Percentiles rank a stretch among this genome's conserved stretches.
Conservation (phyloP, 441 rosid species). For the Euphorbia corollata region DNA sequence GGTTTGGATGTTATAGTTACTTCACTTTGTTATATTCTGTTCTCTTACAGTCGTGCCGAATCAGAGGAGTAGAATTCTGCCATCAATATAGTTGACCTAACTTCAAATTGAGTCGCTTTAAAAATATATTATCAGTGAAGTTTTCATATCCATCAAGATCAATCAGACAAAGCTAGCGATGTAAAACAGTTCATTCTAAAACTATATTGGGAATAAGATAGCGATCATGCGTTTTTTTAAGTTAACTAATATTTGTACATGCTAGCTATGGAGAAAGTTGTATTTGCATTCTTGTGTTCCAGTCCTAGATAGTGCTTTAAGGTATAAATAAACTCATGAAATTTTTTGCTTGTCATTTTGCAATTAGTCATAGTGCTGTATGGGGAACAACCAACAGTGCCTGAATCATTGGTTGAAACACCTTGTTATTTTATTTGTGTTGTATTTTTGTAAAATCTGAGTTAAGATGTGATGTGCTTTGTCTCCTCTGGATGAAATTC, state of each 20-base stretch:
- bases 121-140: background rate
- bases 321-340: background rate
- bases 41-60: background rate
- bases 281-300: background rate
- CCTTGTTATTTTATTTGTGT: background rate
- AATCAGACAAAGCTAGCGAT: background rate
- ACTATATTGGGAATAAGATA: background rate
- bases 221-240: background rate
- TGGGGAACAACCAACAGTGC: background rate
- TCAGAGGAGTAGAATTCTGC: background rate
- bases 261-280: background rate
- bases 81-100: background rate
- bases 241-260: background rate
- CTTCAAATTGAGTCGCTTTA: constrained; percentile 1
- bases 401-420: background rate
- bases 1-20: background rate
- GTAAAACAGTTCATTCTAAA: background rate
- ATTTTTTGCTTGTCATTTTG: background rate
- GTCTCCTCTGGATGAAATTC: background rate
- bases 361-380: background rate
- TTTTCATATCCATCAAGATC: background rate
- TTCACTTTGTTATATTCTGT: background rate
- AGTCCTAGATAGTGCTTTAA: background rate
- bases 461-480: too few species aligned
- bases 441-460: background rate